A percentile compares a stretch with the other conserved stretches of the same genome.
phyloP scores from a whole-genome alignment of 352 stramenopile genomes.

The Phytophthora litchii region DNA sequence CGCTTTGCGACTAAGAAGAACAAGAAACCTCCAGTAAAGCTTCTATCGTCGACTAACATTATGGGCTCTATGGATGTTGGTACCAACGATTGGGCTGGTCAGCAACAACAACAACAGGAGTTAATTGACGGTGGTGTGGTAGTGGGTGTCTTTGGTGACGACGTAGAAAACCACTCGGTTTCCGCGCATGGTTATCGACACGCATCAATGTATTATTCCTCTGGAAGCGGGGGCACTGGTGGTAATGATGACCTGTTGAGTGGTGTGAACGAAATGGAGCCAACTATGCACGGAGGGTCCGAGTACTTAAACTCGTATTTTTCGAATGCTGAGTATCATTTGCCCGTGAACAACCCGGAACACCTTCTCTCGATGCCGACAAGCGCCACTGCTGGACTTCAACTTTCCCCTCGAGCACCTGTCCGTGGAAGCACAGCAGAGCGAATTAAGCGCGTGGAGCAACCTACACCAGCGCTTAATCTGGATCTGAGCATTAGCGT shows the following conservation, averaged over 20 bases:
- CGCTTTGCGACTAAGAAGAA: conserved; percentile 84
- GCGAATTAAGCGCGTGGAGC: conserved; percentile 56
- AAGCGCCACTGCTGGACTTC: conserved; percentile 36
- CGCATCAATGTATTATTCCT: conserved; percentile 50
- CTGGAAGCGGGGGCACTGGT: conserved; percentile 20
- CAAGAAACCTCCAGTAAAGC: conserved; percentile 67
- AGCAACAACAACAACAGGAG: conserved; percentile 40
- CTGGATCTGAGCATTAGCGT: conserved; percentile 76
- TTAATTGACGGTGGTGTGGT: conserved; percentile 35
- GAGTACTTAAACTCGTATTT: conserved; percentile 83
- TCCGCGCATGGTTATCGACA: conserved; percentile 37
- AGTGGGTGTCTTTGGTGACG: conserved; percentile 42
- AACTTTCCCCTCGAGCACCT: conserved; percentile 56
- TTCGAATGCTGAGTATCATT: conserved; percentile 65
- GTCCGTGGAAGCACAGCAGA: conserved; percentile 38
- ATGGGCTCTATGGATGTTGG: conserved; percentile 60
- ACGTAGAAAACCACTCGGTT: conserved; percentile 33
- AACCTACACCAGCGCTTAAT: conserved; percentile 49
- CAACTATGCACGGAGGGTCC: conserved; percentile 65
- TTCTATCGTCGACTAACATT: conserved; percentile 55
- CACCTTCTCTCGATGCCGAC: conserved; percentile 65
- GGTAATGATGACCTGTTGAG: conserved; percentile 31
- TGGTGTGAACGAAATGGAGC: conserved; percentile 48
- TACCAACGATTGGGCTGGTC: conserved; percentile 52
- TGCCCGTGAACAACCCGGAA: conserved; percentile 72